A percentile compares a stretch with the other conserved stretches of the same genome.
phyloP scores from a whole-genome alignment of 169 alveolate species.

The Cryptosporidium canis region DNA sequence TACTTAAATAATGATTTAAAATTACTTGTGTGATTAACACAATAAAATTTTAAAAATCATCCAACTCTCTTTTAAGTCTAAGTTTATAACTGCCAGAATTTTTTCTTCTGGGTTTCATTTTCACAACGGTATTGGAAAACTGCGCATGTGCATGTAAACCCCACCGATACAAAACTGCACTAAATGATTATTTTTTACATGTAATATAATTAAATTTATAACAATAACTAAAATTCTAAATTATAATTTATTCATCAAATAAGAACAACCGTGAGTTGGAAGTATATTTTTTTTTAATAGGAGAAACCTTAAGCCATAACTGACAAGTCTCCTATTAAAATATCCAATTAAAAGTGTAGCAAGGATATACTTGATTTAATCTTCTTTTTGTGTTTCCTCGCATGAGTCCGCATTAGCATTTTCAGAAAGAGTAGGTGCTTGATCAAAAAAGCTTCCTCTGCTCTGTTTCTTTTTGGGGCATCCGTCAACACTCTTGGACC shows the following conservation, averaged over 20 bases:
- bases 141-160: slow-evolving; percentile 61
- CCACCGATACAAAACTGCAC: slow-evolving; percentile 14
- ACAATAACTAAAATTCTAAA: background rate
- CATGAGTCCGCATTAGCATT: background rate
- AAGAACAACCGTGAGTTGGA: background rate
- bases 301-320: background rate
- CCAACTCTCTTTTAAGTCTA: background rate
- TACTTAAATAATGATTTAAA: slow-evolving; percentile 18
- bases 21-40: slow-evolving; percentile 48
- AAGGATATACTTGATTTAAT: background rate
- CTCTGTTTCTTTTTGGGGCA: slow-evolving; percentile 28
- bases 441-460: slow-evolving; percentile 16
- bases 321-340: background rate
- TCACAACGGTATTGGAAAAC: slow-evolving; percentile 61
- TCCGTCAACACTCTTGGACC: slow-evolving; percentile 23
- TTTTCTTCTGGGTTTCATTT: background rate
- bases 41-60: slow-evolving; percentile 51
- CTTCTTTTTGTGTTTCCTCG: background rate
- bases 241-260: slow-evolving; percentile 19
- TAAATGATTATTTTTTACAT: background rate
- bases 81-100: background rate
- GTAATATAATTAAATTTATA: background rate
- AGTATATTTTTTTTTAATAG: background rate
- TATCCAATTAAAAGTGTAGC: background rate
- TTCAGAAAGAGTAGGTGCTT: background rate